These are phyloP conservation scores for Chaetomiaceae sp. DNA, from an alignment of 2,329 filamentous ascomycete genomes.

Conservation along the genomic window DNA sequence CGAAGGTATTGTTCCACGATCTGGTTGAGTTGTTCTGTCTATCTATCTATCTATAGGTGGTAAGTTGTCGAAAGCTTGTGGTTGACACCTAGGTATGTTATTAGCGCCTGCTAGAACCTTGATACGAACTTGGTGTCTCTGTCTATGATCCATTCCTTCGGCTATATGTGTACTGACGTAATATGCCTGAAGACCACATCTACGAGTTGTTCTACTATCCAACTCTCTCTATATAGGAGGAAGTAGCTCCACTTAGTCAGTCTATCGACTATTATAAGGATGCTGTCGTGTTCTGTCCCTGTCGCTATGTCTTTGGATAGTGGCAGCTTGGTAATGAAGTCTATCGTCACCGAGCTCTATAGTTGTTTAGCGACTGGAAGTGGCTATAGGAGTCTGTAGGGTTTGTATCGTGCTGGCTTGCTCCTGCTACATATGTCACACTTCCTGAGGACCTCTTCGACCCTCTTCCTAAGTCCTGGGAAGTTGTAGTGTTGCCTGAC, in stretches of 20 bases:
- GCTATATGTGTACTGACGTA: background rate
- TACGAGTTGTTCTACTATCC: conserved; percentile 2
- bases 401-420: no score
- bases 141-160: conserved; percentile 7
- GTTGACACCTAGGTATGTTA: background rate
- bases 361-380: no score
- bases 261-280: background rate
- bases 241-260: background rate
- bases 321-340: no score
- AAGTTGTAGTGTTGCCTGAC: no score
- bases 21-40: conserved; percentile 16
- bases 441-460: no score
- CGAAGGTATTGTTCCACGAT: conserved; percentile 12
- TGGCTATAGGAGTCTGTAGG: no score
- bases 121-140: conserved; percentile 16
- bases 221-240: background rate
- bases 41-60: conserved; percentile 14
- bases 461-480: no score
- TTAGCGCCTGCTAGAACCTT: conserved; percentile 12
- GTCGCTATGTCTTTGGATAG: no score
- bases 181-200: conserved; percentile 10
- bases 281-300: background rate
- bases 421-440: no score
- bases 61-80: conserved; percentile 13
- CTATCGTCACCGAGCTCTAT: no score